phyloP scores from a whole-genome alignment of 805 yeast species.

The Zygoascus bituminiphila region DNA sequence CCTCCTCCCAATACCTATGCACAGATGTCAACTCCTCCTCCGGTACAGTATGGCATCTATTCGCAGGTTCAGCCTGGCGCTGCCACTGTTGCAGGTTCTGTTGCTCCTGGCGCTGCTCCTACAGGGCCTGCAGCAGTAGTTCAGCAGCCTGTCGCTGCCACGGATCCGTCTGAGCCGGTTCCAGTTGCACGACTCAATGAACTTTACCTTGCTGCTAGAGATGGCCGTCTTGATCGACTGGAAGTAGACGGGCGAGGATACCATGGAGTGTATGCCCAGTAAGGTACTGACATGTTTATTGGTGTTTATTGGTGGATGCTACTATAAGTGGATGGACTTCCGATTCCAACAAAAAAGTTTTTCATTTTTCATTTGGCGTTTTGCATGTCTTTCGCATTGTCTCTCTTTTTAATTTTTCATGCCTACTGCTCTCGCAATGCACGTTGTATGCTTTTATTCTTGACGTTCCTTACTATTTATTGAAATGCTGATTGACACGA shows the following conservation, averaged over 20 bases:
- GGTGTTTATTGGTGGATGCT: background rate
- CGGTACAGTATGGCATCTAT: conserved; percentile 27
- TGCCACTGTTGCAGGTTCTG: background rate
- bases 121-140: background rate
- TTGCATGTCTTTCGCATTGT: background rate
- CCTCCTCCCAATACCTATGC: conserved; percentile 22
- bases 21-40: conserved; percentile 24
- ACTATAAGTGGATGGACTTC: background rate
- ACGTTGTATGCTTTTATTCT: background rate
- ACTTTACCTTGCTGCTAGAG: conserved; percentile 46
- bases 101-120: background rate
- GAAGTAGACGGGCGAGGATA: conserved; percentile 40
- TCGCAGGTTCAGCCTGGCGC: conserved; percentile 26
- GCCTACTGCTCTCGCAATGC: background rate
- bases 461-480: background rate
- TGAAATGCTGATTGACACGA: background rate
- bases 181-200: conserved; percentile 41
- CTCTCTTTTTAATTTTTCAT: conserved; percentile 1
- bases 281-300: no score
- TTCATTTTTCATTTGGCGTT: background rate
- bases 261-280: conserved; percentile 36
- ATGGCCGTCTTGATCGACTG: conserved; percentile 45
- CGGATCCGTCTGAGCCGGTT: conserved; percentile 31
- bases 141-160: background rate
- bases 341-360: background rate